Evolutionary conservation across 768 basidiomycete genomes (phyloP).

Genomic region (Agrocybe praecox): DNA sequence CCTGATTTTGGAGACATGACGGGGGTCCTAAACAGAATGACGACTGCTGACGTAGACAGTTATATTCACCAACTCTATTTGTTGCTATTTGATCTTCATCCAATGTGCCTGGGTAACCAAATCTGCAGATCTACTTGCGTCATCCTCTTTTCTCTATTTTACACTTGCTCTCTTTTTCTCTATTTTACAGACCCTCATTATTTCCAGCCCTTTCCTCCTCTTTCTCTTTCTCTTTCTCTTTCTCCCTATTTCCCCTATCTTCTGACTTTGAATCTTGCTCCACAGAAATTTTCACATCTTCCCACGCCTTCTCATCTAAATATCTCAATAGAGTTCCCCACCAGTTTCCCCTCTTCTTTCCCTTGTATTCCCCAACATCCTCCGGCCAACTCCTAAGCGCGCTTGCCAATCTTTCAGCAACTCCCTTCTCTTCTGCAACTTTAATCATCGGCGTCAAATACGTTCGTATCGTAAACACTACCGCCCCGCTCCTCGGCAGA

Average conservation of each 20-base stretch:
- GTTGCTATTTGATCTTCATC: slow-evolving; percentile 37
- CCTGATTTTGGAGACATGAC: slow-evolving; percentile 38
- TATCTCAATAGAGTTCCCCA: slow-evolving; percentile 35
- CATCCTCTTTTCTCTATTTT: slow-evolving; percentile 12
- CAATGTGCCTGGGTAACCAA: slow-evolving; percentile 23
- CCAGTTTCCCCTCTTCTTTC: slow-evolving; percentile 33
- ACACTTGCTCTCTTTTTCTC: not conserved
- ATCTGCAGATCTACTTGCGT: slow-evolving; percentile 22
- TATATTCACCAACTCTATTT: slow-evolving; percentile 43
- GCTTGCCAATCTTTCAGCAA: slow-evolving; percentile 62
- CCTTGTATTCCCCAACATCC: slow-evolving; percentile 58
- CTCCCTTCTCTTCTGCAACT: slow-evolving; percentile 54
- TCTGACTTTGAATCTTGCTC: slow-evolving; percentile 16
- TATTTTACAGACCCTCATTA: not conserved
- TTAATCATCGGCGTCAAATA: slow-evolving; percentile 59
- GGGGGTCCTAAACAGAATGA: slow-evolving; percentile 44
- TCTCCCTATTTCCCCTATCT: not conserved
- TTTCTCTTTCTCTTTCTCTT: slow-evolving; percentile 10
- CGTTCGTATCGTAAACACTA: slow-evolving; percentile 71
- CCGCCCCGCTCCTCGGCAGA: slow-evolving; percentile 61
- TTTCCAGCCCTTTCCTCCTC: not conserved
- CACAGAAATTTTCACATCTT: slow-evolving; percentile 17
- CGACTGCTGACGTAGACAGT: slow-evolving; percentile 53
- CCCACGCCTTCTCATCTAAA: slow-evolving; percentile 31
- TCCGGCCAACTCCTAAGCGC: slow-evolving; percentile 68